Evolutionary conservation across 2,329 filamentous ascomycete species (phyloP).

Genomic region (Aspergillus quadrilineatus): DNA sequence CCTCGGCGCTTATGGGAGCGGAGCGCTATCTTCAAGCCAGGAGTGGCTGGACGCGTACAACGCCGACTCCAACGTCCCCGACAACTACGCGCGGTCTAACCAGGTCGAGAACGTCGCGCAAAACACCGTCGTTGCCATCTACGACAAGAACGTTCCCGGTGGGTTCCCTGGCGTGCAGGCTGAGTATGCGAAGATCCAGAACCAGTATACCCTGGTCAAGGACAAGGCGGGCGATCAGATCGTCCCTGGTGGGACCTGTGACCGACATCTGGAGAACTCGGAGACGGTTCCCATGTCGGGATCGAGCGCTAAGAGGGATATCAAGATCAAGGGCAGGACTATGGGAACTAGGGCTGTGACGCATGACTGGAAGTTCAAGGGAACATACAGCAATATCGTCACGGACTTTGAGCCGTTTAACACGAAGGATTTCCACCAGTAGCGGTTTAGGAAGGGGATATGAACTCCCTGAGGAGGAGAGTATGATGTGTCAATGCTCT

Average conservation of each 20-base stretch:
- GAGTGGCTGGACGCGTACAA: conserved; percentile 8
- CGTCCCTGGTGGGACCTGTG: conserved; percentile 4
- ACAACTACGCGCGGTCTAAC: conserved; percentile 7
- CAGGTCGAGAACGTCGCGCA: conserved; percentile 15
- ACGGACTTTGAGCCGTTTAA: conserved; percentile 9
- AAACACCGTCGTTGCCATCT: conserved; percentile 9
- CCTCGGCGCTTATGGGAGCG: conserved; percentile 5
- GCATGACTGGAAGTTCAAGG: conserved; percentile 2
- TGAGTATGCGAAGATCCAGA: conserved; percentile 2
- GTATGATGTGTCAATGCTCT: too few relatives aligned
- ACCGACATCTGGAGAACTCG: conserved; percentile 10
- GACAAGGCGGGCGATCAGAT: conserved; percentile 5
- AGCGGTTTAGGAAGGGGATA: background rate
- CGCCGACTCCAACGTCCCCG: conserved; percentile 3
- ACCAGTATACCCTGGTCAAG: conserved; percentile 8
- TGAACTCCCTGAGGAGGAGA: too few relatives aligned
- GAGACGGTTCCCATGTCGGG: background rate
- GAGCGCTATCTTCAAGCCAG: conserved; percentile 1
- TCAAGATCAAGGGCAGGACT: background rate
- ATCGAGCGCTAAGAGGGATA: background rate
- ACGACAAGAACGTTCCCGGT: conserved; percentile 5
- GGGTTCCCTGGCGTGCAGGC: conserved; percentile 6
- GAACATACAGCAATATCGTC: conserved; percentile 4
- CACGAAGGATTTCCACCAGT: background rate
- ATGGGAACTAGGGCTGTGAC: background rate